Conservation (phyloP, 176 grass and related monocot species). For the Oryza meridionalis region DNA sequence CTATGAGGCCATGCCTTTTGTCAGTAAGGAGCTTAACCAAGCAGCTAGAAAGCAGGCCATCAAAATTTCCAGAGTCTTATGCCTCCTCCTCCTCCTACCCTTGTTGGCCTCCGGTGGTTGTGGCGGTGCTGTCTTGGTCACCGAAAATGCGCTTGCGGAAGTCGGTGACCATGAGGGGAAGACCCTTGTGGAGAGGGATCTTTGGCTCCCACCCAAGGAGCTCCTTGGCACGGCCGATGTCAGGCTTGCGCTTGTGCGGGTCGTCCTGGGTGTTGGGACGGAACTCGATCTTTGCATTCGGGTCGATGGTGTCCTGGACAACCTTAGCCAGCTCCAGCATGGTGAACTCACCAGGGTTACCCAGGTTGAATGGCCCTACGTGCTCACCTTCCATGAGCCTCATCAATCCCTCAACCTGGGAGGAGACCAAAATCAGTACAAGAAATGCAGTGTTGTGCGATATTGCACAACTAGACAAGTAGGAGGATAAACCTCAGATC, state of each 20-base stretch:
- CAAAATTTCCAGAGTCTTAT: conserved; percentile 43
- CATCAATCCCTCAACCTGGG: conserved; percentile 93
- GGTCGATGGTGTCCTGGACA: conserved; percentile 91
- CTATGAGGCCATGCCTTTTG: conserved; percentile 48
- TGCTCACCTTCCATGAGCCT: conserved; percentile 93
- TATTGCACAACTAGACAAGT: neutral
- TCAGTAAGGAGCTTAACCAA: conserved; percentile 47
- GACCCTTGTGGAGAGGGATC: conserved; percentile 71
- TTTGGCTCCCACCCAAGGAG: conserved; percentile 81
- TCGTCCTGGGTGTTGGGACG: conserved; percentile 86
- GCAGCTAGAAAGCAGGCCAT: conserved; percentile 59
- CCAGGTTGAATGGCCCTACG: conserved; percentile 89
- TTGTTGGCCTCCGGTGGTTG: conserved; percentile 30
- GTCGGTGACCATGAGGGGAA: conserved; percentile 84
- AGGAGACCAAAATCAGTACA: conserved; percentile 36
- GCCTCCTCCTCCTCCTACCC: conserved; percentile 33
- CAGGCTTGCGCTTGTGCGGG: conserved; percentile 93
- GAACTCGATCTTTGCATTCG: conserved; percentile 80
- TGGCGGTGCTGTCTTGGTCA: conserved; percentile 38
- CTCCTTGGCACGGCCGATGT: conserved; percentile 82
- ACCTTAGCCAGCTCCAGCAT: conserved; percentile 95
- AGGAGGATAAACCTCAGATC: neutral
- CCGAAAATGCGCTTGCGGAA: conserved; percentile 89
- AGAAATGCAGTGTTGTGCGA: neutral
- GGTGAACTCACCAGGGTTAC: conserved; percentile 94